phyloP scores from a whole-genome alignment of 768 basidiomycete genomes.

The Lactarius quietus region DNA sequence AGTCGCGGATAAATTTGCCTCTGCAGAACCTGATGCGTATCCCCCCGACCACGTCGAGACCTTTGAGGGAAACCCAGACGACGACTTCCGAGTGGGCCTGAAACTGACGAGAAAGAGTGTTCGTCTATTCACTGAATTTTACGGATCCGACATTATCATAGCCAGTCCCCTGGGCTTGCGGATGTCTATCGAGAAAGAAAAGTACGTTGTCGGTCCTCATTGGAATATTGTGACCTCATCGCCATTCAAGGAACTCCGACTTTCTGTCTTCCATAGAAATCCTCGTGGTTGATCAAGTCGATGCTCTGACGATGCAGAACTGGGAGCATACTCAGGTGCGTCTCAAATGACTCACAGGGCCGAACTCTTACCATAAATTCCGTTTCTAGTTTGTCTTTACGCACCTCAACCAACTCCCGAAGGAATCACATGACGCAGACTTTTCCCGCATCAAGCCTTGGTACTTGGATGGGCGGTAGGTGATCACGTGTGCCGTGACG shows the following conservation, averaged over 20 bases:
- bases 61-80: conserved; percentile 96
- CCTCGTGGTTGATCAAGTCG: conserved; percentile 86
- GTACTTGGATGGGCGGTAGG: conserved; percentile 94
- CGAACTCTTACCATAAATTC: neutral
- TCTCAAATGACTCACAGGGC: neutral
- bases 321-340: conserved; percentile 96
- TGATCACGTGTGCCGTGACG: conserved; percentile 18
- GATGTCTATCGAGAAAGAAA: conserved; percentile 91
- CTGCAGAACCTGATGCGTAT: conserved; percentile 71
- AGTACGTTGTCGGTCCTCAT: conserved; percentile 47
- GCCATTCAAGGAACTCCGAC: conserved; percentile 67
- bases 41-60: conserved; percentile 88
- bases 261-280: conserved; percentile 93
- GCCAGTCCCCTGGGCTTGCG: conserved; percentile 92
- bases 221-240: neutral
- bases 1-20: conserved; percentile 73
- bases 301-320: conserved; percentile 95
- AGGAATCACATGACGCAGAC: conserved; percentile 90
- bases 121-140: conserved; percentile 89
- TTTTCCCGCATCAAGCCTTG: conserved; percentile 97
- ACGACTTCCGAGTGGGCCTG: conserved; percentile 87
- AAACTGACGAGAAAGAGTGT: conserved; percentile 91
- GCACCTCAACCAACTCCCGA: conserved; percentile 83
- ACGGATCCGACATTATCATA: conserved; percentile 84
- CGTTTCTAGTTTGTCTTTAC: conserved; percentile 71